Percentiles rank a stretch among this genome's conserved stretches.
These are phyloP conservation scores for Helminthosporium solani DNA, from an alignment of 2,329 filamentous ascomycete genomes.

Conservation along the genomic window DNA sequence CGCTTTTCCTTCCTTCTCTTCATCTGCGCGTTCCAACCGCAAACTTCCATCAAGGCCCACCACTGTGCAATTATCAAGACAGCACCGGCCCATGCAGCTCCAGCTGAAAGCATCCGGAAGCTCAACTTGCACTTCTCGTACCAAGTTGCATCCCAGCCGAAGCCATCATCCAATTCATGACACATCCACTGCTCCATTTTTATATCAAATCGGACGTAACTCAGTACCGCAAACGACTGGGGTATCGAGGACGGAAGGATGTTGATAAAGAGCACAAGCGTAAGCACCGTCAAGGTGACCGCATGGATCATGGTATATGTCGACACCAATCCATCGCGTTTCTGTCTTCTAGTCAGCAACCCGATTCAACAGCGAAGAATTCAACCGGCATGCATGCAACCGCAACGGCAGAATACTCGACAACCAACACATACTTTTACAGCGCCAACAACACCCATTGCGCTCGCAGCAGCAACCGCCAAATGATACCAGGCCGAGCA, in stretches of 20 bases:
- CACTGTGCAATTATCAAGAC: constrained; percentile 36
- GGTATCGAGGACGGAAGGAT: constrained; percentile 23
- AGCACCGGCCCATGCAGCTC: constrained; percentile 23
- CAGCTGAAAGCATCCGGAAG: constrained; percentile 25
- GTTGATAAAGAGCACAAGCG: constrained; percentile 26
- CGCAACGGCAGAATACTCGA: background rate
- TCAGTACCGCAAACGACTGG: constrained; percentile 22
- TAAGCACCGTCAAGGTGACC: constrained; percentile 28
- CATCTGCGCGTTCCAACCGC: constrained; percentile 28
- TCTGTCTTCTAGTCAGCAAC: constrained; percentile 23
- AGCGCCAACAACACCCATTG: constrained; percentile 47
- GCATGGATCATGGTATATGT: constrained; percentile 29
- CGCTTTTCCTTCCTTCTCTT: background rate
- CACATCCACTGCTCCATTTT: constrained; percentile 18
- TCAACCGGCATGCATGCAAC: background rate
- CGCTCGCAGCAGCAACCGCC: constrained; percentile 42
- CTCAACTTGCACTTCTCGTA: constrained; percentile 28
- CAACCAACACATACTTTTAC: constrained; percentile 40
- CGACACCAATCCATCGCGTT: constrained; percentile 24
- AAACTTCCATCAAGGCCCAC: constrained; percentile 33
- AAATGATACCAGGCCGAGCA: constrained; percentile 43
- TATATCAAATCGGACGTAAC: constrained; percentile 23
- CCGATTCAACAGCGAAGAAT: background rate
- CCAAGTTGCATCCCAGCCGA: constrained; percentile 33
- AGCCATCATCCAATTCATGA: constrained; percentile 27